These are phyloP conservation scores for Clonostachys sp. DNA, from an alignment of 2,329 filamentous ascomycete species.

Conservation along the genomic window DNA sequence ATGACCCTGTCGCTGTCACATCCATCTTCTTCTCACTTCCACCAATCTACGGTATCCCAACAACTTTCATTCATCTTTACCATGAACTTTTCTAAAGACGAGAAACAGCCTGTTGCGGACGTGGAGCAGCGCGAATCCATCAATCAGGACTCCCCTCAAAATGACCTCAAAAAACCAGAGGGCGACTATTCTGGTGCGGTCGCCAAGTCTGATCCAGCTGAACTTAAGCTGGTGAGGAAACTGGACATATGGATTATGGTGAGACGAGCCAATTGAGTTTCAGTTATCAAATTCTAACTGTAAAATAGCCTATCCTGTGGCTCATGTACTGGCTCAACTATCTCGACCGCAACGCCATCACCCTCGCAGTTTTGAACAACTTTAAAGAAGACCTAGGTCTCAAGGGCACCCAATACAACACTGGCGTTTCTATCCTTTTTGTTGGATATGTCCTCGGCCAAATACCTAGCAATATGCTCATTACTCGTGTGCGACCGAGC, in stretches of 20 bases:
- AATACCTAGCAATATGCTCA: constrained; percentile 28
- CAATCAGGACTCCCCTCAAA: too few species aligned
- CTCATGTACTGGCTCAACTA: constrained; percentile 7
- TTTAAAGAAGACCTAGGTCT: constrained; percentile 46
- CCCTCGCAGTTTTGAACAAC: constrained; percentile 35
- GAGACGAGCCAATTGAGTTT: background rate
- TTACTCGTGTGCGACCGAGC: constrained; percentile 35
- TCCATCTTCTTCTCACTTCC: too few species aligned
- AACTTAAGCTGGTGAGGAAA: constrained; percentile 24
- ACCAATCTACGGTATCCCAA: too few species aligned
- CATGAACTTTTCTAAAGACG: too few species aligned
- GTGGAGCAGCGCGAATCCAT: too few species aligned
- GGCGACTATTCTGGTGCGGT: constrained; percentile 18
- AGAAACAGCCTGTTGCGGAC: too few species aligned
- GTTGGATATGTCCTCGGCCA: constrained; percentile 27
- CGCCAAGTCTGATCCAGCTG: constrained; percentile 20
- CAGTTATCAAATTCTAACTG: background rate
- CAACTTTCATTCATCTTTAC: too few species aligned
- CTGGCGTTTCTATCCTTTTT: constrained; percentile 24
- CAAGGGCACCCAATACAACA: constrained; percentile 18
- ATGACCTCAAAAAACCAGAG: too few species aligned
- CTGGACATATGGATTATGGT: constrained; percentile 29
- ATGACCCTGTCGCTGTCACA: too few species aligned
- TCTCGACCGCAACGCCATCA: constrained; percentile 18
- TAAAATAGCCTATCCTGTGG: background rate